Evolutionary conservation across 1,284 basidiomycete genomes (phyloP).

Genomic region (Veloporphyrellus conicus): DNA sequence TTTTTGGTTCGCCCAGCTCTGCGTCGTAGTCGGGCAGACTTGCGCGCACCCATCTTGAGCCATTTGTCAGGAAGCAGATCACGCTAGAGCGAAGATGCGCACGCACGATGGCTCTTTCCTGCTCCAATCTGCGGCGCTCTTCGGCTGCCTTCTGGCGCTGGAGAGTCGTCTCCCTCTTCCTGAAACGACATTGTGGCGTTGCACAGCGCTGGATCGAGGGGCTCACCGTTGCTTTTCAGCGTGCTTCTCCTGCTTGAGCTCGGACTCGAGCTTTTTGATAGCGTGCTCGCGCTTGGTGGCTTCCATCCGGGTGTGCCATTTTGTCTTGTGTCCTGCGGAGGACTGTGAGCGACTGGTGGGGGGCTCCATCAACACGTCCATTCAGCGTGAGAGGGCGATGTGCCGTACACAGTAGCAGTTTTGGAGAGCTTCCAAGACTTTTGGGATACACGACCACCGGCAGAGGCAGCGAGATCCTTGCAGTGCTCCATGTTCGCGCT

Average conservation of each 20-base stretch:
- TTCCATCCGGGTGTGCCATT: conserved; percentile 67
- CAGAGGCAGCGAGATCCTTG: conserved; percentile 48
- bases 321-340: conserved; percentile 61
- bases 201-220: neutral
- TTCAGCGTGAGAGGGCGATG: conserved; percentile 1
- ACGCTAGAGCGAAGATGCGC: conserved; percentile 1
- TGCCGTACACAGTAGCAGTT: conserved; percentile 56
- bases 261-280: conserved; percentile 65
- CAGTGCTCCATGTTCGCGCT: conserved; percentile 2
- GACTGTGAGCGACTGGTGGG: conserved; percentile 60
- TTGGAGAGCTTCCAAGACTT: conserved; percentile 67
- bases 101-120: conserved; percentile 64
- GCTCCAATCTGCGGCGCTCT: conserved; percentile 65
- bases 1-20: conserved; percentile 73
- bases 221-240: conserved; percentile 59
- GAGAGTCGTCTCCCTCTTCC: conserved; percentile 61
- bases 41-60: conserved; percentile 72
- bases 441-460: conserved; percentile 58
- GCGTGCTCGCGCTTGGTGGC: conserved; percentile 60
- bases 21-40: conserved; percentile 64
- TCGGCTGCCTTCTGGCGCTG: conserved; percentile 68
- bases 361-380: conserved; percentile 6
- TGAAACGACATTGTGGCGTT: conserved; percentile 26
- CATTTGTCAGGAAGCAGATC: conserved; percentile 7
- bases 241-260: conserved; percentile 72